Percentiles rank a stretch among this genome's conserved stretches.
These are phyloP conservation scores for Rhazya stricta DNA, from an alignment of 257 asterid species.

Conservation along the genomic window DNA sequence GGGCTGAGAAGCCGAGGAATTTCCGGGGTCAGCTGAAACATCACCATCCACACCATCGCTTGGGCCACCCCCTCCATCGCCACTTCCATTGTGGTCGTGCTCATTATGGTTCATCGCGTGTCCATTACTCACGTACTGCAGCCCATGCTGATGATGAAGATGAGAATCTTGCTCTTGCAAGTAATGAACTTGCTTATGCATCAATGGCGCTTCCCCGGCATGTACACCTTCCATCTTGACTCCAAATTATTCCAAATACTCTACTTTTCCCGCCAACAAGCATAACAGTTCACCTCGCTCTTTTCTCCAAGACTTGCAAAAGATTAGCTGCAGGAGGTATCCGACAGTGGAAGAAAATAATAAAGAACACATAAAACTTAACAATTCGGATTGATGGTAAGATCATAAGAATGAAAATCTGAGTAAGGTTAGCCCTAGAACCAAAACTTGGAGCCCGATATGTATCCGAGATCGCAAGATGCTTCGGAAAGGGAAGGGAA, in stretches of 20 bases:
- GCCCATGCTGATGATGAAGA: constrained; percentile 37
- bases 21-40: constrained; percentile 40
- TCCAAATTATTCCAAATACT: constrained; percentile 16
- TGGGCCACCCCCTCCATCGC: constrained; percentile 31
- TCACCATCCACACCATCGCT: constrained; percentile 53
- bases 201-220: constrained; percentile 42
- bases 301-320: not conserved
- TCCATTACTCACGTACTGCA: constrained; percentile 43
- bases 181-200: constrained; percentile 34
- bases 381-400: not conserved
- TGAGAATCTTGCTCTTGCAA: constrained; percentile 43
- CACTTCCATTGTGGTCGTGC: constrained; percentile 38
- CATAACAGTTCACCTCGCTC: not conserved
- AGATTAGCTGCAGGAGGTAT: not conserved
- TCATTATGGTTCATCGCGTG: constrained; percentile 42
- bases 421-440: not conserved
- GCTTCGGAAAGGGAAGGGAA: not conserved
- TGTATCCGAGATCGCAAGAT: not conserved
- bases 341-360: too few relatives aligned
- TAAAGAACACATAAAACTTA: not conserved
- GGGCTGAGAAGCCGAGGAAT: constrained; percentile 35
- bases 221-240: constrained; percentile 44
- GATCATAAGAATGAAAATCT: not conserved
- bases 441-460: constrained; percentile 8
- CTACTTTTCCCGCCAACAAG: constrained; percentile 15